Evolutionary conservation across 768 basidiomycete species (phyloP), one percentile per base, ranked within the genome.

Genomic region (Daedaleopsis sinensis): DNA sequence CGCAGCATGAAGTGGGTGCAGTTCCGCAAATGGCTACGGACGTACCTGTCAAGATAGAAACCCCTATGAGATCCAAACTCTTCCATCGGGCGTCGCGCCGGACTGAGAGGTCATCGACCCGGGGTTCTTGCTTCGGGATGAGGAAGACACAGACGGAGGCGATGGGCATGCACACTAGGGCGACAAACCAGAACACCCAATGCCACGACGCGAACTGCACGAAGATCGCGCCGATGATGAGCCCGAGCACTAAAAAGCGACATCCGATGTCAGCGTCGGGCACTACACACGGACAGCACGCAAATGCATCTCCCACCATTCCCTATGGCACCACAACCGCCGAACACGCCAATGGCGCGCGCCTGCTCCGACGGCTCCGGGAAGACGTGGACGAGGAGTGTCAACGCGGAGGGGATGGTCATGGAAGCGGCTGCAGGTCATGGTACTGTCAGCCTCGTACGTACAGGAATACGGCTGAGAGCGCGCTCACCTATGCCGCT

Each of bases 181-280:
- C 76, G 21, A 79, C 74, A 61, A 81, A 75, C 65, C 76, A 79
- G 70, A 83, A 82, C 38, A 80, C 77, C 80, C 80, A 80, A 16
- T 62, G 62, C 78, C 80, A 81, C 19, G 67, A 69, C 11, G 74
- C 71, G 55, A 67, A 73, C 51, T 73, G 61, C 32, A 77, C 73
- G 67, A 78, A 74, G 38, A 78, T 62, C 11, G 72, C 78, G 49
- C 78, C 78, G 19, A 78, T 73, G 57, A 75, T 66, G 18, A 75
- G 60, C 24, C 76, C 76, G 13, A 71, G 65, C 13, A 74, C 73
- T 75, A 50, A 19, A 11, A 11, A 42, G 19, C 19, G n/a, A 43
- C 19, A 21, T 36, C n/a, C n/a, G 11, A 42, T 12, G 27, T 53
- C 11, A 59, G 44, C 32, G 49, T 19, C 38, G 7, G 7, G 24